These are phyloP conservation scores for Gracilaria gracilis DNA, from an alignment of 23 red algal genomes.

Conservation along the genomic window DNA sequence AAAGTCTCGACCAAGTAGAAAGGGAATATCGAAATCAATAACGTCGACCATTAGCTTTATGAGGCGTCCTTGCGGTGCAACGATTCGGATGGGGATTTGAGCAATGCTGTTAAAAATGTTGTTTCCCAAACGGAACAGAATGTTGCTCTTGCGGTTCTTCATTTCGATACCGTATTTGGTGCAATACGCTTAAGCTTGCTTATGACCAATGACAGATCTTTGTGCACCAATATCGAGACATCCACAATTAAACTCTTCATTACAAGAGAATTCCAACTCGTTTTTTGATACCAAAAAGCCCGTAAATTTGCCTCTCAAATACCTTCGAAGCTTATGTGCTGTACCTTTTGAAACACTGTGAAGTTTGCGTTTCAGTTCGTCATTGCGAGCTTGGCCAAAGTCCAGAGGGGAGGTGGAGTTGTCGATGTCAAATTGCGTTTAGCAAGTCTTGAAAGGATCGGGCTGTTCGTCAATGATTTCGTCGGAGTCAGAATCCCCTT, in stretches of 20 bases:
- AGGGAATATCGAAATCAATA: not conserved
- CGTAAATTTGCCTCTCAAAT: too few relatives aligned
- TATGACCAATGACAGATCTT: not conserved
- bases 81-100: not conserved
- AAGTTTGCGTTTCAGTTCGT: too few relatives aligned
- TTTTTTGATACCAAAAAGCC: too few relatives aligned
- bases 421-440: too few relatives aligned
- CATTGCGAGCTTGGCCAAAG: too few relatives aligned
- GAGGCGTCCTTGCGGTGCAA: not conserved
- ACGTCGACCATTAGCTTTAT: not conserved
- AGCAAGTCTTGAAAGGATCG: too few relatives aligned
- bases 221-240: not conserved
- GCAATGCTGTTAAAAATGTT: not conserved
- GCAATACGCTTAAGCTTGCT: not conserved
- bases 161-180: not conserved
- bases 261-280: too few relatives aligned
- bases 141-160: not conserved
- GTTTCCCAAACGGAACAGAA: not conserved
- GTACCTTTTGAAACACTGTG: too few relatives aligned
- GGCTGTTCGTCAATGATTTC: too few relatives aligned
- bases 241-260: not conserved
- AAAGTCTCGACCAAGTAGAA: not conserved
- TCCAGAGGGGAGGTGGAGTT: too few relatives aligned
- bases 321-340: too few relatives aligned
- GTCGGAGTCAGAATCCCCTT: too few relatives aligned